Base-by-base conservation (phyloP, 2,329 filamentous ascomycete species). In the Exophiala spinifera region DNA sequence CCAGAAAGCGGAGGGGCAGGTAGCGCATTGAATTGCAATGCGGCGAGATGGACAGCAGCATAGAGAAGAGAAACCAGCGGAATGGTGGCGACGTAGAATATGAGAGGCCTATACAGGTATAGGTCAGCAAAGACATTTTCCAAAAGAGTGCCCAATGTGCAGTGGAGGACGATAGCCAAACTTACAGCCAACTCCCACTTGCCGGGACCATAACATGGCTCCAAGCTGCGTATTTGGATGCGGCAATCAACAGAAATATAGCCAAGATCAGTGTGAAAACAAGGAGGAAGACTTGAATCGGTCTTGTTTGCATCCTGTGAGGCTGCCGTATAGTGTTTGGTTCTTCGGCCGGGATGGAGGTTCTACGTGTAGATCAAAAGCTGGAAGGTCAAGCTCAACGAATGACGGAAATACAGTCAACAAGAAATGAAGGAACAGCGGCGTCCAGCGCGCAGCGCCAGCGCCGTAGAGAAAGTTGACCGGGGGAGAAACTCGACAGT, bases 201-300 rank as follows among this genome's bases (percentile, higher is more conserved):
- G 53, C 44, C 19, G 36, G 42, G 13, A 54, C 51, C 60, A 62
- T 62, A 14, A 23, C 49, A 21, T 57, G 49, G 14, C 57, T 49
- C 60, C 60, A 62, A 11, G 51, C 51, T 19, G 52, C 60, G 59
- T 62, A 62, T 39, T 59, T 60, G 10, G 52, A 54, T n/a, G 60
- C 55, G n/a, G 57, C 54, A 5, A 62, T 56, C 25, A 60, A 52
- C 20, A 62, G 46, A 19, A 62, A 50, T 25, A 62, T 43, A 5
- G 60, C 51, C 28, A 58, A 23, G 13, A 56, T 36, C 14, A 62
- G 37, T 15, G 52, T 56, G 7, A 54, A 19, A 17, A 62, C 21
- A 20, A 62, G 57, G 14, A 59, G 28, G 31, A 62, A 28, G 6
- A 60, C 55, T 44, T 62, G 60, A 4, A 46, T 53, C 4, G 47